A percentile compares a stretch with the other conserved stretches of the same genome.
Conservation (phyloP, 805 yeast species). For the Jamesozyma hellenica region DNA sequence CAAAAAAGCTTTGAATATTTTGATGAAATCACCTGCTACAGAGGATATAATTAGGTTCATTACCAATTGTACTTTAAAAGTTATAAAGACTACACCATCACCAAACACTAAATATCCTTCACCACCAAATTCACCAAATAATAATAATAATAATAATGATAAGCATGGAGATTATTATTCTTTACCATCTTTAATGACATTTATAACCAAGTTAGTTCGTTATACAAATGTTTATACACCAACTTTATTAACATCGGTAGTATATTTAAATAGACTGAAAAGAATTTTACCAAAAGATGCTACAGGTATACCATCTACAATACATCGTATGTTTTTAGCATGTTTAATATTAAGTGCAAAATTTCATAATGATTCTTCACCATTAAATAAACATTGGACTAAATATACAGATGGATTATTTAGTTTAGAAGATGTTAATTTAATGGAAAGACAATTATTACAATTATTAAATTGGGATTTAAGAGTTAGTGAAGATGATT, state of each 20-base stretch:
- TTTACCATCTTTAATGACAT: constrained; percentile 60
- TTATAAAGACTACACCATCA: constrained; percentile 35
- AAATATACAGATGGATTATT: constrained; percentile 66
- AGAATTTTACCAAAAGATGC: constrained; percentile 55
- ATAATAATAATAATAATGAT: background rate
- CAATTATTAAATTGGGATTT: constrained; percentile 63
- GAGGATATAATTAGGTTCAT: constrained; percentile 62
- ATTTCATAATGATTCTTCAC: constrained; percentile 69
- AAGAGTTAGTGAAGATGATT: constrained; percentile 54
- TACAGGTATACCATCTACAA: constrained; percentile 65
- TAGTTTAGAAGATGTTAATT: constrained; percentile 54
- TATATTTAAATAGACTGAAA: constrained; percentile 52
- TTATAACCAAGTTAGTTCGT: constrained; percentile 57
- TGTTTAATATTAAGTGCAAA: constrained; percentile 64
- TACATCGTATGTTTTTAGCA: constrained; percentile 68
- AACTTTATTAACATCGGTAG: constrained; percentile 59
- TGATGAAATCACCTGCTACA: constrained; percentile 53
- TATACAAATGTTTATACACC: constrained; percentile 73
- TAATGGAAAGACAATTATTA: constrained; percentile 70
- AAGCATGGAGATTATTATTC: too few relatives aligned
- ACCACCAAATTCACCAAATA: constrained; percentile 21
- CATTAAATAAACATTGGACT: constrained; percentile 71
- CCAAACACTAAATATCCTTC: constrained; percentile 27
- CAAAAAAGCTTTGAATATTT: constrained; percentile 45
- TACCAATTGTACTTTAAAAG: constrained; percentile 55